Evolutionary conservation across 1,139 yeast species (phyloP).

Genomic region (Candida sp.): DNA sequence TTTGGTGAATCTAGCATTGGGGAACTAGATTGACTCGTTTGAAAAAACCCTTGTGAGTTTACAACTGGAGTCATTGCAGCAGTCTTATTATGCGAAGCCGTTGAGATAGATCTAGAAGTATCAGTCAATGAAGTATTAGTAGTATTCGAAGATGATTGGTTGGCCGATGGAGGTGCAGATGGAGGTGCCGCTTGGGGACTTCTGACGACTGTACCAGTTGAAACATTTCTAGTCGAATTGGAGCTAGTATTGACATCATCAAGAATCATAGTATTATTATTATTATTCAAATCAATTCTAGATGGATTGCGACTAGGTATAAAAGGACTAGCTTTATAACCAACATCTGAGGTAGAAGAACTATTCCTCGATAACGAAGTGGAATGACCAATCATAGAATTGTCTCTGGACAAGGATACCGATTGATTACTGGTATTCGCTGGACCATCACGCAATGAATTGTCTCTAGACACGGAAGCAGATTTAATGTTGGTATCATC

Average conservation of each 20-base stretch:
- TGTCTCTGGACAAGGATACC: slow-evolving; percentile 5
- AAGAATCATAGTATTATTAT: slow-evolving; percentile 3
- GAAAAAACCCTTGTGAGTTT: slow-evolving; percentile 11
- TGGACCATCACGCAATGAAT: no score
- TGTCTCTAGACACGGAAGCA: no score
- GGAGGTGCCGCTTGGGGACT: slow-evolving; percentile 16
- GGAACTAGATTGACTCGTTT: neutral
- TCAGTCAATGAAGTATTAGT: slow-evolving; percentile 8
- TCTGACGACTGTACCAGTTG: slow-evolving; percentile 24
- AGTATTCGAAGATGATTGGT: slow-evolving; percentile 6
- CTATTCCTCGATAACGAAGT: neutral
- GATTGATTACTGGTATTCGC: slow-evolving; percentile 8
- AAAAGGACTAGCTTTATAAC: neutral
- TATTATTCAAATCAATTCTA: slow-evolving; percentile 1
- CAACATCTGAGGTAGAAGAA: slow-evolving; percentile 2
- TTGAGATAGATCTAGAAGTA: neutral
- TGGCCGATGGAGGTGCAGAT: slow-evolving; percentile 8
- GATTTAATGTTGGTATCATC: no score
- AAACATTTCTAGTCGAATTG: slow-evolving; percentile 10
- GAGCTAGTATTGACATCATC: slow-evolving; percentile 3
- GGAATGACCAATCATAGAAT: slow-evolving; percentile 1
- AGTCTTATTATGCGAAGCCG: slow-evolving; percentile 21
- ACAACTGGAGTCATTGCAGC: slow-evolving; percentile 34
- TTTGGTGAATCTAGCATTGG: neutral
- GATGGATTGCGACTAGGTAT: slow-evolving; percentile 1